Percentiles rank a stretch among this genome's conserved stretches.
Conservation (phyloP, 2,329 filamentous ascomycete species). For the Tetracladium maxilliforme region DNA sequence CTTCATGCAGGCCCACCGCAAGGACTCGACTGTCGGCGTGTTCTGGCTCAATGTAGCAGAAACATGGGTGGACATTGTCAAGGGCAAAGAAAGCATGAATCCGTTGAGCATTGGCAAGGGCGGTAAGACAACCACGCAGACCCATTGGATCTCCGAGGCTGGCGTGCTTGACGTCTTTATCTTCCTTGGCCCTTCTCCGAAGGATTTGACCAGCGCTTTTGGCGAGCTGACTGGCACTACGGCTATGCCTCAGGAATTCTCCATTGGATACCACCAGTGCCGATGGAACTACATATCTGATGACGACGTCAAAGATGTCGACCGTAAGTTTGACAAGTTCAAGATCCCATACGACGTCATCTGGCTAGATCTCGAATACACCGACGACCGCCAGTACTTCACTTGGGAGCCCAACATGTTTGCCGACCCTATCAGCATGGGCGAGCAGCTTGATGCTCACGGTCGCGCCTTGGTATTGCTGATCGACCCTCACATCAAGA, state of each 20-base stretch:
- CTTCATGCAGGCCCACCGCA: conserved; percentile 93
- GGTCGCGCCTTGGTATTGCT: conserved; percentile 86
- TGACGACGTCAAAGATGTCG: conserved; percentile 92
- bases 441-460: conserved; percentile 69
- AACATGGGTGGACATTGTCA: conserved; percentile 93
- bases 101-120: conserved; percentile 59
- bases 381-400: conserved; percentile 94
- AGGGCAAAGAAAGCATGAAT: conserved; percentile 59
- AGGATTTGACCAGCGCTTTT: conserved; percentile 70
- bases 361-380: conserved; percentile 97
- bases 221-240: conserved; percentile 84
- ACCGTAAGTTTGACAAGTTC: conserved; percentile 88
- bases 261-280: conserved; percentile 91
- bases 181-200: conserved; percentile 77
- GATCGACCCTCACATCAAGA: conserved; percentile 98
- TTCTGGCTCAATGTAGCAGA: conserved; percentile 97
- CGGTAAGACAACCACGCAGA: conserved; percentile 63
- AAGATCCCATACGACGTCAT: conserved; percentile 97
- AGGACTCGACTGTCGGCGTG: conserved; percentile 83
- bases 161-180: conserved; percentile 87
- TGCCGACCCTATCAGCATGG: conserved; percentile 72
- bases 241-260: conserved; percentile 80
- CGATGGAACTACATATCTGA: conserved; percentile 98
- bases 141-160: conserved; percentile 93
- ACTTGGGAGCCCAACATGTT: conserved; percentile 91